Percentiles rank a stretch among this genome's conserved stretches.
These are phyloP conservation scores for Penicillium parvum DNA, from an alignment of 495 filamentous ascomycete genomes.

Conservation along the genomic window DNA sequence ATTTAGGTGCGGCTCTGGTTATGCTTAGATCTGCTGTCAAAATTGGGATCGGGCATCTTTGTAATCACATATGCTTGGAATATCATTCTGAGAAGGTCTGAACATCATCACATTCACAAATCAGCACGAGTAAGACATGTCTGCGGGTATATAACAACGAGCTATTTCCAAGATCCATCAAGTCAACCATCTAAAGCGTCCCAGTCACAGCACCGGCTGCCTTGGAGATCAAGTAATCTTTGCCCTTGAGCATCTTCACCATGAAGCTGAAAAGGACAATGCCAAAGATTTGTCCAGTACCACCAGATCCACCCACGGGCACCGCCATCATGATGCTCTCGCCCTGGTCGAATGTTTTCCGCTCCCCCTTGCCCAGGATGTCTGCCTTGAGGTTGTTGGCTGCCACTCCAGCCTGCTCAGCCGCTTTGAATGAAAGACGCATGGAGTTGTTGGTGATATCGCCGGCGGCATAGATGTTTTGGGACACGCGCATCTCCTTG, in stretches of 20 bases:
- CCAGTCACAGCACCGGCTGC: constrained; percentile 15
- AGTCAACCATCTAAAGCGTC: constrained; percentile 5
- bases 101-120: too few relatives aligned
- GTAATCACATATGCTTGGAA: background rate
- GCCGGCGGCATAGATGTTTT: constrained; percentile 34
- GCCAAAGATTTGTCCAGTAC: constrained; percentile 48
- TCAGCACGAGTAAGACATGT: too few relatives aligned
- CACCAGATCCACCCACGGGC: constrained; percentile 41
- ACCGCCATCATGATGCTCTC: constrained; percentile 32
- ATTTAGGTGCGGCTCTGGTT: background rate
- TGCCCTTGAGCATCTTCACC: constrained; percentile 45
- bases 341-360: constrained; percentile 21
- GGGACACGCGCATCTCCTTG: constrained; percentile 45
- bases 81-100: too few relatives aligned
- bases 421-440: constrained; percentile 27
- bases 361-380: constrained; percentile 20
- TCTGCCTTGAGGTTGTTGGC: constrained; percentile 32
- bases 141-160: too few relatives aligned
- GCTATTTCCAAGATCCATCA: too few relatives aligned
- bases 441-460: constrained; percentile 36
- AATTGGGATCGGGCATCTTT: background rate
- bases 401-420: constrained; percentile 26
- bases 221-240: constrained; percentile 34
- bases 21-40: background rate
- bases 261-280: constrained; percentile 40